These are phyloP conservation scores for Fusarium continuum DNA, from an alignment of 2,329 filamentous ascomycete genomes.

Conservation along the genomic window DNA sequence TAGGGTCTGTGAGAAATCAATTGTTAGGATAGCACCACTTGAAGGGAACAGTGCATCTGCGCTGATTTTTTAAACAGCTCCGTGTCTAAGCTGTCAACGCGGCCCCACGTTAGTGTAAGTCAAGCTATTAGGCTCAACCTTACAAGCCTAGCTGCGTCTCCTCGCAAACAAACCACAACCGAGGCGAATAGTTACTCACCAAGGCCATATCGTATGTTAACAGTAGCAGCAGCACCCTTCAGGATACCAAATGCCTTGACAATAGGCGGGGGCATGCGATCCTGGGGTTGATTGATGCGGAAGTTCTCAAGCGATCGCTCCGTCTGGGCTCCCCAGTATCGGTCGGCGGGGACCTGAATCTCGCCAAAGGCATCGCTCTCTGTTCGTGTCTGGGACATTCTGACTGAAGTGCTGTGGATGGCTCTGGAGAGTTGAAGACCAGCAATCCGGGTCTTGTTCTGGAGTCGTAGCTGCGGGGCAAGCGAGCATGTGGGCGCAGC, in stretches of 20 bases:
- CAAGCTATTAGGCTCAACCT: background rate
- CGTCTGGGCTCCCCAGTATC: slow-evolving; percentile 99
- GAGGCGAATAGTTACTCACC: slow-evolving; percentile 58
- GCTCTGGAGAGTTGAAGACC: slow-evolving; percentile 38
- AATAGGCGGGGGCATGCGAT: slow-evolving; percentile 95
- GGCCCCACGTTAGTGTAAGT: slow-evolving; percentile 1
- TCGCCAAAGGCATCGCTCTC: slow-evolving; percentile 99
- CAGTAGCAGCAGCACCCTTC: slow-evolving; percentile 93
- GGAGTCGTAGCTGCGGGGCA: slow-evolving; percentile 41
- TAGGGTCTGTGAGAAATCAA: slow-evolving; percentile 71
- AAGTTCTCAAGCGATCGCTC: slow-evolving; percentile 97
- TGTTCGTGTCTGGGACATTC: slow-evolving; percentile 72
- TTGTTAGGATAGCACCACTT: slow-evolving; percentile 2
- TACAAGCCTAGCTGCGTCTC: background rate
- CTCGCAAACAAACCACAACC: background rate
- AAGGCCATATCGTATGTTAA: slow-evolving; percentile 95
- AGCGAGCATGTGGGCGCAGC: slow-evolving; percentile 38
- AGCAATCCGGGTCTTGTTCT: slow-evolving; percentile 21
- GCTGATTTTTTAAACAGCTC: background rate
- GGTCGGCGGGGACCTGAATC: slow-evolving; percentile 88
- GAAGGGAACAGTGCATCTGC: background rate
- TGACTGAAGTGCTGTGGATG: slow-evolving; percentile 57
- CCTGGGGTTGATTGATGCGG: slow-evolving; percentile 98
- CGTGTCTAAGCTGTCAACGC: background rate
- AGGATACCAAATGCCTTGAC: slow-evolving; percentile 95